Conservation (phyloP, 2,329 filamentous ascomycete genomes). For the Lanzia echinophila region DNA sequence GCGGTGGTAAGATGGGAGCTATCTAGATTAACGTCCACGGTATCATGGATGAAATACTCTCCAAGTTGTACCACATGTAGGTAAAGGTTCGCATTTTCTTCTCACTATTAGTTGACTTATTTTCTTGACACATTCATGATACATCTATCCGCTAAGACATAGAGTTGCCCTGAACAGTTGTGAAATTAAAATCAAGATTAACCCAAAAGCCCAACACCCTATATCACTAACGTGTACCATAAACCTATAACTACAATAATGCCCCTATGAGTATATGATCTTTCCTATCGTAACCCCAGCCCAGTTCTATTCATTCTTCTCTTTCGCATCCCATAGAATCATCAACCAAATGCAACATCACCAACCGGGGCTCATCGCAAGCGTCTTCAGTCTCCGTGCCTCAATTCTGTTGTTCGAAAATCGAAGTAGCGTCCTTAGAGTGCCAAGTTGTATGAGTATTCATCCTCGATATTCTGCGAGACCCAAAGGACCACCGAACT, state of each 20-base stretch:
- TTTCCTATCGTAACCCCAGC: background rate
- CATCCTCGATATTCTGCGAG: constrained; percentile 67
- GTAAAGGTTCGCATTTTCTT: too few relatives aligned
- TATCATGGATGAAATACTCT: too few relatives aligned
- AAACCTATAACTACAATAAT: constrained; percentile 6
- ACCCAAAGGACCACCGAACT: constrained; percentile 61
- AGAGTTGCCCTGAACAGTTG: background rate
- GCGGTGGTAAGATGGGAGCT: too few relatives aligned
- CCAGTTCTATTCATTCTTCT: background rate
- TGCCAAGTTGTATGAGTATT: constrained; percentile 62
- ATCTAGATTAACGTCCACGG: too few relatives aligned
- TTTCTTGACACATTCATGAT: background rate
- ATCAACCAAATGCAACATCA: background rate
- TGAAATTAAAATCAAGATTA: background rate
- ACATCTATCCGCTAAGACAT: background rate
- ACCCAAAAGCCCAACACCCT: background rate
- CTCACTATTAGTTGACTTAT: background rate
- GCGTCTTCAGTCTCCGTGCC: background rate
- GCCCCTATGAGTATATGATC: background rate
- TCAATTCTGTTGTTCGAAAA: background rate
- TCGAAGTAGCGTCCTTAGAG: constrained; percentile 34
- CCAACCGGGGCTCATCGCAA: background rate
- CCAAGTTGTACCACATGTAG: too few relatives aligned
- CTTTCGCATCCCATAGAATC: background rate
- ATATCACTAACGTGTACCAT: constrained; percentile 5